These are phyloP conservation scores for Rosa rugosa DNA, from an alignment of 306 rosid species.

Conservation along the genomic window DNA sequence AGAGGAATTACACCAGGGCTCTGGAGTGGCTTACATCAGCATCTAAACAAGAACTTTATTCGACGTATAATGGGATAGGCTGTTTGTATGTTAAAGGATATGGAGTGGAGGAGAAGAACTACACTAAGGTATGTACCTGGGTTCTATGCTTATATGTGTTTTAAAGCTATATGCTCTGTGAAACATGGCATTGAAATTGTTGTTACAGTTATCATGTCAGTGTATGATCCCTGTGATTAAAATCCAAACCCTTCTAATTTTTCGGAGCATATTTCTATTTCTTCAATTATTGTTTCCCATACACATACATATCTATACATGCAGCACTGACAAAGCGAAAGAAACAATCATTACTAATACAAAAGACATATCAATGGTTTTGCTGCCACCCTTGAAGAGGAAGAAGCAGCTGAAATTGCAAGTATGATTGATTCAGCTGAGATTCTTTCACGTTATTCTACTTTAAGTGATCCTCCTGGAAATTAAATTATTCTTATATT, in stretches of 20 bases:
- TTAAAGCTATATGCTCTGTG: background rate
- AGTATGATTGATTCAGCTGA: constrained; percentile 22
- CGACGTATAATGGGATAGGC: constrained; percentile 95
- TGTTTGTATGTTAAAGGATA: constrained; percentile 93
- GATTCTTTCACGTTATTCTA: no score
- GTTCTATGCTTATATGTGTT: constrained; percentile 8
- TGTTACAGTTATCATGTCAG: background rate
- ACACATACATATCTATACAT: background rate
- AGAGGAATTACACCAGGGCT: constrained; percentile 89
- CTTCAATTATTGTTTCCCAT: background rate
- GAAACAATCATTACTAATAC: constrained; percentile 59
- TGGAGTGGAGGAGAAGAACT: constrained; percentile 85
- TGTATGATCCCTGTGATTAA: background rate
- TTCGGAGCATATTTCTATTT: background rate
- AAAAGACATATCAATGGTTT: constrained; percentile 60
- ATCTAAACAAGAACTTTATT: constrained; percentile 69
- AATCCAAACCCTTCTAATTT: background rate
- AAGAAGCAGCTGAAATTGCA: constrained; percentile 42
- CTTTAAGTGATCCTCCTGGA: no score
- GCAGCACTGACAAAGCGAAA: constrained; percentile 49
- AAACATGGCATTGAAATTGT: background rate
- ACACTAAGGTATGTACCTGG: constrained; percentile 57
- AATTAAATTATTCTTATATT: no score
- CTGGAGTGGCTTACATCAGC: constrained; percentile 92
- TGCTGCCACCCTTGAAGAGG: constrained; percentile 57